Base-by-base conservation (phyloP, 176 grass and related monocot species). In the Eremochloa ophiuroides region DNA sequence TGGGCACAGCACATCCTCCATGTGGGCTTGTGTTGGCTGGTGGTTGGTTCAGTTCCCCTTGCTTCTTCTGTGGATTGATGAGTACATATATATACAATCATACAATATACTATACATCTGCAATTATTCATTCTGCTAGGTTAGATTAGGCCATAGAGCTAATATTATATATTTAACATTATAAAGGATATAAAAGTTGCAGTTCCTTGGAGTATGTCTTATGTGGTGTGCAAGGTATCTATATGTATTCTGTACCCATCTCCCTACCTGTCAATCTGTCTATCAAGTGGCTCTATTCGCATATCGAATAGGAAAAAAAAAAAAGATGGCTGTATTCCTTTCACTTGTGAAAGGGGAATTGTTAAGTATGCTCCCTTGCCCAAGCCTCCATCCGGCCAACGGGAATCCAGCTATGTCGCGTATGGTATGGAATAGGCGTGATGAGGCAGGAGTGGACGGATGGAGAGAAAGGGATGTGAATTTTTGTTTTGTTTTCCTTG, bases 21-120 rank as follows among this genome's bases (percentile, higher is more conserved):
- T 87, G 89, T 87, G 89, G 69, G 69, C 69, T 62, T 79, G 80
- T 82, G 70, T 73, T 86, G 78, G 58, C 88, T 73, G 79, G 83
- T 86, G 79, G 88, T 83, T 86, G 79, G 88, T 83, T 78, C 73
- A 74, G 78, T 70, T 79, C 69, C 75, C 27, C 78, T 81, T 58
- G 47, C 38, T 40, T 29, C 74, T 82, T 7, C 40, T 62, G 48
- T 46, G 64, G 62, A 80, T 80, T 63, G 61, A 44, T 20, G 62
- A 69, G 38, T 79, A 88, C 46, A 80, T 37, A 10, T 18, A 73
- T 67, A 77, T 51, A 56, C 9, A 22, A 87, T 80, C 31, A 68
- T 80, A 74, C 82, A 80, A 42, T 61, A 62, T 73, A 15, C 20
- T n/a, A 77, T 71, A 77, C 17, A 80, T 9, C 40, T 67, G 4